These are phyloP conservation scores for Trichosporon faecale DNA, from an alignment of 1,284 basidiomycete species.

Conservation along the genomic window DNA sequence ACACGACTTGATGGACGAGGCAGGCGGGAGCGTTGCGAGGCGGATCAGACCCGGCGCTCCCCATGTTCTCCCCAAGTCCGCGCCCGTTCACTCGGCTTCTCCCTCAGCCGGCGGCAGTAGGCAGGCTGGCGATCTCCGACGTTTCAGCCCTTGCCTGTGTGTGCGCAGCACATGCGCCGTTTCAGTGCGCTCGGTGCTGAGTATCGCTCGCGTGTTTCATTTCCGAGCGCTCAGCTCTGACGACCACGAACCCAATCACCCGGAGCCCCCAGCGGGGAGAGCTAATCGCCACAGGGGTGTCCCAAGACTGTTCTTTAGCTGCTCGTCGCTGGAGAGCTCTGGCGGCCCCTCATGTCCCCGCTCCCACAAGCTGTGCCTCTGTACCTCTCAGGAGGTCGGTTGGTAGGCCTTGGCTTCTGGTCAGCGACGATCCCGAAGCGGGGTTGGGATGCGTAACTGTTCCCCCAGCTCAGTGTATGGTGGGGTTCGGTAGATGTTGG, in stretches of 20 bases:
- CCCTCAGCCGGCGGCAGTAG: not conserved
- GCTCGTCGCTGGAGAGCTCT: not conserved
- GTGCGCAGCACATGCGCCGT: not conserved
- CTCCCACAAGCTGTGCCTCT: not conserved
- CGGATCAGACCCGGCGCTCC: not conserved
- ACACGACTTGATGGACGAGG: not conserved
- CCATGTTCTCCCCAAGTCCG: not conserved
- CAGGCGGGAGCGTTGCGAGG: not conserved
- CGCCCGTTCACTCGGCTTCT: too few relatives aligned
- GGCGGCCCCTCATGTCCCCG: not conserved
- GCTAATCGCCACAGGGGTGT: not conserved
- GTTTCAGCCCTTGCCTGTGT: not conserved
- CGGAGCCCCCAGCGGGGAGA: not conserved
- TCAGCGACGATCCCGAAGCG: too few relatives aligned
- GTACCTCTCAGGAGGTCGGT: not conserved
- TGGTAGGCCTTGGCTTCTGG: not conserved
- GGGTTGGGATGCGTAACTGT: too few relatives aligned
- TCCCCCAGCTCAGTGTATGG: not conserved
- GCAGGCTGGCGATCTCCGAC: not conserved
- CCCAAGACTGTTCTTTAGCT: not conserved
- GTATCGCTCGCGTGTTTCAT: not conserved
- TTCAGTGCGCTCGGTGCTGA: not conserved
- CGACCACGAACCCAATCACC: not conserved
- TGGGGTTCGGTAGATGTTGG: not conserved
- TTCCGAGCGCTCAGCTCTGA: not conserved